These are phyloP conservation scores for Funneliformis caledonium DNA, from an alignment of 371 early-diverging fungal genomes.

Conservation along the genomic window DNA sequence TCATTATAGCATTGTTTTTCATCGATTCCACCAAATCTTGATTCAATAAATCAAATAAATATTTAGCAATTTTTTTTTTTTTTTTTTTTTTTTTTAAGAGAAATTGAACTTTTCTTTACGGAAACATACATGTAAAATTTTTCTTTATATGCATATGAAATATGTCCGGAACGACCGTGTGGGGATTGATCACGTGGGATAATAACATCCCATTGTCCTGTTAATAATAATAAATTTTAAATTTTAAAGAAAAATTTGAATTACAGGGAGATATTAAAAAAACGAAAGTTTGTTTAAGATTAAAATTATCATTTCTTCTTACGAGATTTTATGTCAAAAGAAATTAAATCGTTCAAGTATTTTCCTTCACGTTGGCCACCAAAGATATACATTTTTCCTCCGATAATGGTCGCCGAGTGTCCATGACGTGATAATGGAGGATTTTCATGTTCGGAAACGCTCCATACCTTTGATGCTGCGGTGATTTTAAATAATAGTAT, in stretches of 20 bases:
- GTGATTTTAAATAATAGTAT: background rate
- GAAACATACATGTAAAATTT: constrained; percentile 64
- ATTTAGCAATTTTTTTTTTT: constrained; percentile 8
- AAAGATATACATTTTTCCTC: constrained; percentile 73
- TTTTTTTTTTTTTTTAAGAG: background rate
- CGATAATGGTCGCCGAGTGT: constrained; percentile 68
- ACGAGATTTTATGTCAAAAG: constrained; percentile 69
- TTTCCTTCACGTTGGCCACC: constrained; percentile 72
- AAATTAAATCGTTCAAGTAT: constrained; percentile 71
- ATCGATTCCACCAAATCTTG: constrained; percentile 78
- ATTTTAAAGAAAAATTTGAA: background rate
- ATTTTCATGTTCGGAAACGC: constrained; percentile 58
- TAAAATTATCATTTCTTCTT: constrained; percentile 39
- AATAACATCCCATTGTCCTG: constrained; percentile 61
- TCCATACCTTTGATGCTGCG: constrained; percentile 51
- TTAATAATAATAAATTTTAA: constrained; percentile 42
- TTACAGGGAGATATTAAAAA: background rate
- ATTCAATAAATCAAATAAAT: constrained; percentile 33
- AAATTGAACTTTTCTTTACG: background rate
- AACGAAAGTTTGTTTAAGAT: background rate
- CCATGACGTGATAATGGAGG: constrained; percentile 69
- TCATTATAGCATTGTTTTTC: constrained; percentile 73
- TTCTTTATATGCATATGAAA: constrained; percentile 60
- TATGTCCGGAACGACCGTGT: constrained; percentile 64
- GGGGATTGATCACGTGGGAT: constrained; percentile 57